Evolutionary conservation across 805 yeast species (phyloP).

Genomic region (Sugiyamaella floridensis): DNA sequence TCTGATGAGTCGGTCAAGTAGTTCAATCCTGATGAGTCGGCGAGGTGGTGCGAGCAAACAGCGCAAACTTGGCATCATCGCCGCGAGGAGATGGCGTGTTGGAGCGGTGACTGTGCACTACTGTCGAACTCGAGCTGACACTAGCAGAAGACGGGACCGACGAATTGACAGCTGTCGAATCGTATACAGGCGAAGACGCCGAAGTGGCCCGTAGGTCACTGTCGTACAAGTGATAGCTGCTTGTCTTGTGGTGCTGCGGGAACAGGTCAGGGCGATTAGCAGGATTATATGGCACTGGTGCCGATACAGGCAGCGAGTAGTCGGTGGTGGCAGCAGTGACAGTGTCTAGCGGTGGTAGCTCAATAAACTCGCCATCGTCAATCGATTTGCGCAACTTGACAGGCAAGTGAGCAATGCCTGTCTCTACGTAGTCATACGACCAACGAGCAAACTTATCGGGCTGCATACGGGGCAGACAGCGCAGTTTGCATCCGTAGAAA

Average conservation of each 20-base stretch:
- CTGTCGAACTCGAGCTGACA: slow-evolving; percentile 1
- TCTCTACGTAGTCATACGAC: slow-evolving; percentile 36
- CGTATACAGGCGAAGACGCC: slow-evolving; percentile 13
- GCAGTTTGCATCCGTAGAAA: slow-evolving; percentile 62
- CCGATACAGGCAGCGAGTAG: slow-evolving; percentile 2
- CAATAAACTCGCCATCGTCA: slow-evolving; percentile 23
- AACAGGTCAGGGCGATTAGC: slow-evolving; percentile 5
- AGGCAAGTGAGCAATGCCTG: slow-evolving; percentile 21
- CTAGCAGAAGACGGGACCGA: slow-evolving; percentile 7
- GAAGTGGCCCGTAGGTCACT: slow-evolving; percentile 13
- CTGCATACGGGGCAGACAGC: slow-evolving; percentile 48
- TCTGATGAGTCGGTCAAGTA: no score
- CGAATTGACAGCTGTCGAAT: not conserved
- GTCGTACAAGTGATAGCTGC: slow-evolving; percentile 13
- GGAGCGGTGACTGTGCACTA: not conserved
- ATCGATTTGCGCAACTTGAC: slow-evolving; percentile 23
- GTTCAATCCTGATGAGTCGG: slow-evolving; percentile 8
- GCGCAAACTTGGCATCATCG: slow-evolving; percentile 2
- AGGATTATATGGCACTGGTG: slow-evolving; percentile 4
- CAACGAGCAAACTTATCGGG: slow-evolving; percentile 35
- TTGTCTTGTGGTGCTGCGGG: slow-evolving; percentile 15
- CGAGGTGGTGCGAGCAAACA: slow-evolving; percentile 7
- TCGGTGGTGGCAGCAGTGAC: slow-evolving; percentile 3
- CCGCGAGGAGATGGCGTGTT: slow-evolving; percentile 7
- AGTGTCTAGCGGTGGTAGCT: slow-evolving; percentile 15